Percentiles rank a stretch among this genome's conserved stretches.
These are phyloP conservation scores for Aspergillus aculeatinus DNA, from an alignment of 2,329 filamentous ascomycete species.

Conservation along the genomic window DNA sequence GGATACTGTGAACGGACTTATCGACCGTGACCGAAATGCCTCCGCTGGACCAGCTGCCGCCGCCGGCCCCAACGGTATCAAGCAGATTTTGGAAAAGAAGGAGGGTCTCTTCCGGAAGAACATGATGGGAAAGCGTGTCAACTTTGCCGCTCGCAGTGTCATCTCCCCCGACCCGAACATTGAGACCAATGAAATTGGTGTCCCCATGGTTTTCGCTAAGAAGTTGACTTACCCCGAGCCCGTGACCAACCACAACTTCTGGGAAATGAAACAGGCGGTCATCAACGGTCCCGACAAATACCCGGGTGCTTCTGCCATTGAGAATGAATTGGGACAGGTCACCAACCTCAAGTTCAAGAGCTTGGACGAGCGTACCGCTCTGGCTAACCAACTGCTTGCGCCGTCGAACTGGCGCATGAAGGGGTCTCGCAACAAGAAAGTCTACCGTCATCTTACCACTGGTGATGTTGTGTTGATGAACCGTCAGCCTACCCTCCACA, in stretches of 20 bases:
- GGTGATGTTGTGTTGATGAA: slow-evolving; percentile 99
- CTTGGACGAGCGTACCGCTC: slow-evolving; percentile 78
- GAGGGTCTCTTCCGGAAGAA: slow-evolving; percentile 98
- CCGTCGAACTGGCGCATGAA: slow-evolving; percentile 73
- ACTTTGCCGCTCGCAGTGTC: slow-evolving; percentile 94
- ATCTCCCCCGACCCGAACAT: slow-evolving; percentile 98
- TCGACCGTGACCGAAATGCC: slow-evolving; percentile 85
- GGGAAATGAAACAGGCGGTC: slow-evolving; percentile 91
- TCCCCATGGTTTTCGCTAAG: slow-evolving; percentile 94
- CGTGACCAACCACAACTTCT: slow-evolving; percentile 95
- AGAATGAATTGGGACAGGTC: slow-evolving; percentile 92
- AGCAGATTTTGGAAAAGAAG: slow-evolving; percentile 97
- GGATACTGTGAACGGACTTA: slow-evolving; percentile 85
- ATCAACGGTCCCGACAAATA: slow-evolving; percentile 92
- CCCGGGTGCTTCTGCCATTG: slow-evolving; percentile 90
- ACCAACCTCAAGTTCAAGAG: slow-evolving; percentile 85
- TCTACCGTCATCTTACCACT: slow-evolving; percentile 91
- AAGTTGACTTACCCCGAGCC: slow-evolving; percentile 97
- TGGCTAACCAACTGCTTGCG: slow-evolving; percentile 90
- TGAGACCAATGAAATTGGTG: slow-evolving; percentile 97
- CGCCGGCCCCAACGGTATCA: slow-evolving; percentile 87
- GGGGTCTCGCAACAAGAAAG: slow-evolving; percentile 87
- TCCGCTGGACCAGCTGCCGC: slow-evolving; percentile 74
- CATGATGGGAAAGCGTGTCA: slow-evolving; percentile 99
- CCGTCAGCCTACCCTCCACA: slow-evolving; percentile 94